These are phyloP conservation scores for Penicilliopsis zonata DNA, from an alignment of 495 filamentous ascomycete species.

Conservation along the genomic window DNA sequence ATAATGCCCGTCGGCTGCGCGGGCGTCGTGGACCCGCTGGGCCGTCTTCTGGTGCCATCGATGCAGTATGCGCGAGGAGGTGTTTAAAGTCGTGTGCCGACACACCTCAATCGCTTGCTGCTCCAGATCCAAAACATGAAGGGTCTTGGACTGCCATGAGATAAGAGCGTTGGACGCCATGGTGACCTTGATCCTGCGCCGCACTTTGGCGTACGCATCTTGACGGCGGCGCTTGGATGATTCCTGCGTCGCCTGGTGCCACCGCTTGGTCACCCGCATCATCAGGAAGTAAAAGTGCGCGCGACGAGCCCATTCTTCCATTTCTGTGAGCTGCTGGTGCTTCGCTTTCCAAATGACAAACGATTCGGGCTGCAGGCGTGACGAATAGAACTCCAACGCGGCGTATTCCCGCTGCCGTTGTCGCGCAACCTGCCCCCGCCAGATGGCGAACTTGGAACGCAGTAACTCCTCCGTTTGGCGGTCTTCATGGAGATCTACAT, in stretches of 20 bases:
- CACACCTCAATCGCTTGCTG: conserved; percentile 29
- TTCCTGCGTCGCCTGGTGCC: conserved; percentile 39
- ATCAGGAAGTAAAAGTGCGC: conserved; percentile 49
- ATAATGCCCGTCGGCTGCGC: conserved; percentile 31
- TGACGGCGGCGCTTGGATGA: conserved; percentile 42
- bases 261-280: conserved; percentile 39
- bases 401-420: conserved; percentile 35
- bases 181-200: conserved; percentile 46
- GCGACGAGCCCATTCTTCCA: conserved; percentile 41
- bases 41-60: conserved; percentile 32
- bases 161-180: conserved; percentile 34
- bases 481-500: conserved; percentile 24
- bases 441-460: conserved; percentile 25
- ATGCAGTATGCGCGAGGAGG: conserved; percentile 25
- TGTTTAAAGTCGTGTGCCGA: conserved; percentile 23
- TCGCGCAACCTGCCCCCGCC: conserved; percentile 28
- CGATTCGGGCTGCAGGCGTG: conserved; percentile 34
- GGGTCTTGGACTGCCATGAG: conserved; percentile 34
- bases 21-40: conserved; percentile 22
- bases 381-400: conserved; percentile 42
- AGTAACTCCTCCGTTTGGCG: conserved; percentile 20
- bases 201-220: conserved; percentile 45
- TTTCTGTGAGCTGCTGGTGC: conserved; percentile 28
- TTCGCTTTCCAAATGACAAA: conserved; percentile 37
- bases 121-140: conserved; percentile 24